These are phyloP conservation scores for Hsuehochloa calcarea DNA, from an alignment of 176 grass and related monocot genomes.

Conservation along the genomic window DNA sequence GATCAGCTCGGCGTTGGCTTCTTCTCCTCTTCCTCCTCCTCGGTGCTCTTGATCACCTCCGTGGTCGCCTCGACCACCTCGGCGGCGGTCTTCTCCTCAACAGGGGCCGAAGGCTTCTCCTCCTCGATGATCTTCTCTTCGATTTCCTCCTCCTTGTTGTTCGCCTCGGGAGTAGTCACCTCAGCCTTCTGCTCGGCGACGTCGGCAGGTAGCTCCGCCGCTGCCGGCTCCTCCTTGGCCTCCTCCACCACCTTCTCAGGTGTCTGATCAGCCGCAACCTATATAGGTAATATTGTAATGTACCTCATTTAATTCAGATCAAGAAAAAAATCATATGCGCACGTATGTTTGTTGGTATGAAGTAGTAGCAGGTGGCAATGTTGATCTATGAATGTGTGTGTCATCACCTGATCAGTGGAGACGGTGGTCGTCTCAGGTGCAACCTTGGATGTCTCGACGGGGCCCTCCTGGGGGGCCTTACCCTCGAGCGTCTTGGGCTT, in stretches of 20 bases:
- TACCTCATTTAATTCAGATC: neutral
- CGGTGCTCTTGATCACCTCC: neutral
- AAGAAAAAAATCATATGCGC: neutral
- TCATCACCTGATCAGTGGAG: neutral
- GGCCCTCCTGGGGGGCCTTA: slow-evolving; percentile 19
- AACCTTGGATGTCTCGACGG: slow-evolving; percentile 41
- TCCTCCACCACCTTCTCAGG: slow-evolving; percentile 28
- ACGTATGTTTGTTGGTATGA: no score
- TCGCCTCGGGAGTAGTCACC: neutral
- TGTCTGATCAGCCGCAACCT: slow-evolving; percentile 33
- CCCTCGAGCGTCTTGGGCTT: slow-evolving; percentile 56
- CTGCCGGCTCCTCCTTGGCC: neutral
- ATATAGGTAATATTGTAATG: neutral
- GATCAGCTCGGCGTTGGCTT: slow-evolving; percentile 28
- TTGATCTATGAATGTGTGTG: neutral
- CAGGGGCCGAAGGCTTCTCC: slow-evolving; percentile 26
- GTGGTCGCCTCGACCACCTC: neutral
- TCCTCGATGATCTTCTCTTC: slow-evolving; percentile 27
- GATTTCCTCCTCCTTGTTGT: neutral
- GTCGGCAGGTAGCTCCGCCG: neutral
- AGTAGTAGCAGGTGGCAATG: neutral
- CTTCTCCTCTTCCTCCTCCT: neutral
- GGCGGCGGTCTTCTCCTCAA: neutral
- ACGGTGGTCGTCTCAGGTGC: neutral
- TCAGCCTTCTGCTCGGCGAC: neutral